These are phyloP conservation scores for Salix purpurea DNA, from an alignment of 345 rosid species.

Conservation along the genomic window DNA sequence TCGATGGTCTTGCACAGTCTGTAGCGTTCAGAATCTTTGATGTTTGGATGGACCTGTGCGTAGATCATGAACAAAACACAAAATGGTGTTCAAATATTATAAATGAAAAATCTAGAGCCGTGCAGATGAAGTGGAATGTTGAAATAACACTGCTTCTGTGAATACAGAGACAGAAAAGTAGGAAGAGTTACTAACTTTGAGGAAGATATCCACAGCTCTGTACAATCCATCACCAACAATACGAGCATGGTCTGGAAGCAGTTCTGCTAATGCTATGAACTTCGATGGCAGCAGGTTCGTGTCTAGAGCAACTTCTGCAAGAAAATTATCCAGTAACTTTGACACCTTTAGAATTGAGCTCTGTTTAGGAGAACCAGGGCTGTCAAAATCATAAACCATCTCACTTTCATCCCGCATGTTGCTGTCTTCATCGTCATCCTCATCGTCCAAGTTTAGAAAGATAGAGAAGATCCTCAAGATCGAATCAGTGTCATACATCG, in stretches of 20 bases:
- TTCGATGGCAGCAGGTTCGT: constrained; percentile 64
- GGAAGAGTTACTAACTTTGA: constrained; percentile 45
- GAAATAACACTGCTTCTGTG: not conserved
- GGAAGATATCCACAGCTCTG: constrained; percentile 88
- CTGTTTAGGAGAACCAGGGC: constrained; percentile 91
- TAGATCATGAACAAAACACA: not conserved
- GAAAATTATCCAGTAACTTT: constrained; percentile 74
- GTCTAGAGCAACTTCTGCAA: constrained; percentile 92
- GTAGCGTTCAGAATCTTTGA: constrained; percentile 84
- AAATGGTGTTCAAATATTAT: not conserved
- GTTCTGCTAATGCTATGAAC: constrained; percentile 76
- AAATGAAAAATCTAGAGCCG: not conserved
- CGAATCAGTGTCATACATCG: constrained; percentile 76
- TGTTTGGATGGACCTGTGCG: constrained; percentile 77
- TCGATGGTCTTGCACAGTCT: constrained; percentile 90
- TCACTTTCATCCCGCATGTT: constrained; percentile 67
- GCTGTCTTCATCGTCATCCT: constrained; percentile 61
- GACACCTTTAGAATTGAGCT: constrained; percentile 94
- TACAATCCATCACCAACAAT: constrained; percentile 83
- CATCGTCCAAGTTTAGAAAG: constrained; percentile 84
- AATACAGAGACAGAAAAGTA: not conserved
- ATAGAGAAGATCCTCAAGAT: constrained; percentile 80
- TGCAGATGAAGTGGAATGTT: not conserved
- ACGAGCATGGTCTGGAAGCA: constrained; percentile 94
- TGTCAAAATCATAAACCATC: constrained; percentile 83